phyloP scores from a whole-genome alignment of 345 rosid species.

The Cochlearia excelsa region DNA sequence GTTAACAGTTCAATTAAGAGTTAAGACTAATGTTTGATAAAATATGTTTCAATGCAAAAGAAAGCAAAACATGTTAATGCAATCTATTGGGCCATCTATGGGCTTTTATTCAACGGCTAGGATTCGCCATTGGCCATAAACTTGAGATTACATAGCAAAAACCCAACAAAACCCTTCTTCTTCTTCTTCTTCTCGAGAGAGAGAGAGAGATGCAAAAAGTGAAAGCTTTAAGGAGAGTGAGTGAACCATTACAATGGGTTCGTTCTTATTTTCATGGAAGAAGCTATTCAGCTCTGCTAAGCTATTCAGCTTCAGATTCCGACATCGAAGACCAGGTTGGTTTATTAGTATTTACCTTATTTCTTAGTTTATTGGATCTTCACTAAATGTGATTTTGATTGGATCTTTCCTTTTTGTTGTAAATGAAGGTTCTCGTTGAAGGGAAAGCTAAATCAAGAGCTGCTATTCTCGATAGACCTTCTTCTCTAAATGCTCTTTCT shows the following conservation, averaged over 20 bases:
- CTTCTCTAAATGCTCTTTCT: constrained; percentile 74
- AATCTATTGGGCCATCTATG: constrained; percentile 25
- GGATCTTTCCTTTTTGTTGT: constrained; percentile 18
- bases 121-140: constrained; percentile 26
- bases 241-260: constrained; percentile 41
- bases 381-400: constrained; percentile 5
- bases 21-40: too few species aligned
- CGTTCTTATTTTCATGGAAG: constrained; percentile 38
- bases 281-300: constrained; percentile 65
- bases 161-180: constrained; percentile 33
- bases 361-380: neutral
- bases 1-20: neutral
- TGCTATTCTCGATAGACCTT: constrained; percentile 70
- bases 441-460: constrained; percentile 92
- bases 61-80: too few species aligned
- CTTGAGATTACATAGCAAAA: constrained; percentile 8
- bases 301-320: constrained; percentile 40
- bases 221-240: constrained; percentile 42
- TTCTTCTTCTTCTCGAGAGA: constrained; percentile 13
- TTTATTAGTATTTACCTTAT: neutral
- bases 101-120: constrained; percentile 31
- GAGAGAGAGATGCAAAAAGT: constrained; percentile 54
- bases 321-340: constrained; percentile 64
- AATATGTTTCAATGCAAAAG: too few species aligned
- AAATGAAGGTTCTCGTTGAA: constrained; percentile 67